Base-by-base conservation (phyloP, 1,284 basidiomycete genomes). In the Leccinum solheimii region DNA sequence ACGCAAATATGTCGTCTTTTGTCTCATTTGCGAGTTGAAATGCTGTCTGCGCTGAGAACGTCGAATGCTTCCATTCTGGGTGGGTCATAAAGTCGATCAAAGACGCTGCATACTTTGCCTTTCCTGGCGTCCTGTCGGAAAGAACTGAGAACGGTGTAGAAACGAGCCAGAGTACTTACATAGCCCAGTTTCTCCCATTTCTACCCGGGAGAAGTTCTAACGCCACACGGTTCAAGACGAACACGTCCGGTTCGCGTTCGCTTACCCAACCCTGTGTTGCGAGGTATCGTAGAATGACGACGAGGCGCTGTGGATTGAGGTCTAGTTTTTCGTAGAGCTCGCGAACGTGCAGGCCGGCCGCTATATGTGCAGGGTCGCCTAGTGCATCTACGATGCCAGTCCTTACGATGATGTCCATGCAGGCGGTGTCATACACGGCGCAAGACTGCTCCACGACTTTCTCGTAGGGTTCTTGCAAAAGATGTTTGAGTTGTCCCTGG, bases 21-120 rank as follows among this genome's bases (percentile, higher is more conserved):
- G 70, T 71, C 14, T 66, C 40, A 55, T 69, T 60, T 10, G 66
- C 60, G 5, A 72, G 34, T 45, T 71, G 70, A 40, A 68, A 70
- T 10, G 70, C 70, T 9, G 70, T 68, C 48, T 69, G 62, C 14
- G 61, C 59, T 2, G 64, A 53, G 3, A 61, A 64, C 14, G 51
- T 61, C 26, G 68, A 70, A 55, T 70, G 66, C 36, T 62, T 67
- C 70, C 70, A 72, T 40, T 69, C 63, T 3, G 68, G 62, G 67
- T 67, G 55, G 10, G 66, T 66, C 48, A 71, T 58, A 34, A 69
- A 64, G 30, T 66, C 57, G 11, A 67, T 14, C 2, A 72, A 59
- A 5, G 67, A 57, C 3, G 56, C 59, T 19, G 70, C 67, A 21
- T 69, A 55, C 30, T 59, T 59, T 7, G 66, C 67, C 45, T 66